These are phyloP conservation scores for Manihot esculenta DNA, from an alignment of 441 rosid genomes.

Conservation along the genomic window DNA sequence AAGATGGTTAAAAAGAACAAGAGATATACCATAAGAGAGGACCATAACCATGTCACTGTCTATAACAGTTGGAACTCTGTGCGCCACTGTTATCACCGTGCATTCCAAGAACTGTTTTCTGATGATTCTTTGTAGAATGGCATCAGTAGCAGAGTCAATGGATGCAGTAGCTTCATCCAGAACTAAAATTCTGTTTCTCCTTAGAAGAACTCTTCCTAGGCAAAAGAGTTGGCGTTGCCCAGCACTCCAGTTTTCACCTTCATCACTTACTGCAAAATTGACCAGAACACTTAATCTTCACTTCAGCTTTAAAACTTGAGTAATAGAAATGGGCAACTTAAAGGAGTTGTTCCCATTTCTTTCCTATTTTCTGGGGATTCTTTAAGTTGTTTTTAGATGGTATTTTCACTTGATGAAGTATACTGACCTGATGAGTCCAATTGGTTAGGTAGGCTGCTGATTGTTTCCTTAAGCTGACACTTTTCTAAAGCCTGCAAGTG, in stretches of 20 bases:
- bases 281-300: slow-evolving; percentile 14
- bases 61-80: slow-evolving; percentile 80
- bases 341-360: no score
- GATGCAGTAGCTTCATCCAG: slow-evolving; percentile 97
- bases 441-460: slow-evolving; percentile 62
- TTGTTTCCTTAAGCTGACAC: slow-evolving; percentile 79
- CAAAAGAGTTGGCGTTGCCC: slow-evolving; percentile 88
- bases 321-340: no score
- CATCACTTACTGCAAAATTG: slow-evolving; percentile 63
- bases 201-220: slow-evolving; percentile 76
- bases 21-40: slow-evolving; percentile 60
- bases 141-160: slow-evolving; percentile 83
- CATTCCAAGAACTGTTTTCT: slow-evolving; percentile 64
- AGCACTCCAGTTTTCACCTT: slow-evolving; percentile 90
- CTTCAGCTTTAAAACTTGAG: not conserved
- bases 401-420: not conserved
- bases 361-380: no score
- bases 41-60: slow-evolving; percentile 94
- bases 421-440: slow-evolving; percentile 68
- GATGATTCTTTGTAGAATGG: slow-evolving; percentile 65
- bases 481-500: slow-evolving; percentile 67
- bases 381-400: no score
- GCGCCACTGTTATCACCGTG: slow-evolving; percentile 80
- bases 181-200: slow-evolving; percentile 69
- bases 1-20: not conserved